Evolutionary conservation across 371 early-diverging fungal genomes (phyloP).

Genomic region (Mortierella sp.): DNA sequence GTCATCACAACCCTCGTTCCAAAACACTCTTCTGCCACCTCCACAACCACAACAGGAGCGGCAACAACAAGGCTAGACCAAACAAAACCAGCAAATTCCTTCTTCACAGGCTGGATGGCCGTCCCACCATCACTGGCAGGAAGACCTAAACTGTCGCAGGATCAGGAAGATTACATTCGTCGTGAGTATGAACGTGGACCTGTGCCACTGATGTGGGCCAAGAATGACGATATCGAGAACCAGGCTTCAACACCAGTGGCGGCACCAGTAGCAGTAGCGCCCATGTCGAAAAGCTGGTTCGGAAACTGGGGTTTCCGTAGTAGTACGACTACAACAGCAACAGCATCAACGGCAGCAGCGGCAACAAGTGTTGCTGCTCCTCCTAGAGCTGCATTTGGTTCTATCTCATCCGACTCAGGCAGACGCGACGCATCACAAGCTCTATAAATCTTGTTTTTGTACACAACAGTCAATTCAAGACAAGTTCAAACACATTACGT

Average conservation of each 20-base stretch:
- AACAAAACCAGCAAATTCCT: not conserved
- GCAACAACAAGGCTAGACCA: not conserved
- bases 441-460: not conserved
- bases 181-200: slow-evolving; percentile 35
- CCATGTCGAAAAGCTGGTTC: not conserved
- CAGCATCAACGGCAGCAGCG: not conserved
- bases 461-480: not conserved
- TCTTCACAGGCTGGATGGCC: slow-evolving; percentile 32
- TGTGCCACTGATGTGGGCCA: slow-evolving; percentile 35
- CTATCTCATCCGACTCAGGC: not conserved
- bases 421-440: not conserved
- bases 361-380: not conserved
- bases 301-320: slow-evolving; percentile 5
- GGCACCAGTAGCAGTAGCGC: not conserved
- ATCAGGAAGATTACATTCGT: slow-evolving; percentile 16
- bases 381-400: not conserved
- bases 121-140: slow-evolving; percentile 45
- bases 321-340: not conserved
- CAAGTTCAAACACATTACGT: not conserved
- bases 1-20: not conserved
- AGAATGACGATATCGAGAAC: slow-evolving; percentile 27
- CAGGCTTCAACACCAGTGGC: not conserved
- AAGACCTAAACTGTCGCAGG: slow-evolving; percentile 17
- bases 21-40: not conserved
- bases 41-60: not conserved